phyloP scores from a whole-genome alignment of 164 flowering plant genomes.

The Akebia trifoliata region DNA sequence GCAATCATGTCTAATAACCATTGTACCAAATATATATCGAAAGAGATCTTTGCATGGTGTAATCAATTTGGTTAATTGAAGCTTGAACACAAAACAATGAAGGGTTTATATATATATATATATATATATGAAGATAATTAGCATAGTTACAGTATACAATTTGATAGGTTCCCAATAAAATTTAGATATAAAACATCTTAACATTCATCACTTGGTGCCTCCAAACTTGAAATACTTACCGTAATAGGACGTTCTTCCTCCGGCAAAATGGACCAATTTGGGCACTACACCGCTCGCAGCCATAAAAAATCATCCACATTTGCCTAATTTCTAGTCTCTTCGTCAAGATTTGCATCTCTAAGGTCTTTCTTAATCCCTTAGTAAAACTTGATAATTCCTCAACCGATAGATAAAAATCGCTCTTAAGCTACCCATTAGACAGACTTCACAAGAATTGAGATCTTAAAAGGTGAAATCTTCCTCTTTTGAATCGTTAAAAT shows the following conservation, averaged over 20 bases:
- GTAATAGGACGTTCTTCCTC: constrained; percentile 48
- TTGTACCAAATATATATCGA: too few relatives aligned
- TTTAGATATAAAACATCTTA: neutral
- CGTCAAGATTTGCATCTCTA: constrained; percentile 50
- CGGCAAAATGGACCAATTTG: constrained; percentile 82
- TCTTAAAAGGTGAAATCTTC: constrained; percentile 74
- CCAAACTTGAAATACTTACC: constrained; percentile 27
- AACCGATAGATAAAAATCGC: constrained; percentile 59
- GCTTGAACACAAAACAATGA: too few relatives aligned
- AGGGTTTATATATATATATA: too few relatives aligned
- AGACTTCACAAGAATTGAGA: constrained; percentile 66
- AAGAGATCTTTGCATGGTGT: too few relatives aligned
- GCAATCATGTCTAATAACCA: too few relatives aligned
- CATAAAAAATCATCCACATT: constrained; percentile 92
- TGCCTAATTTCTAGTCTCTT: constrained; percentile 80
- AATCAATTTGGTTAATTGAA: too few relatives aligned
- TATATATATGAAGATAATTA: too few relatives aligned
- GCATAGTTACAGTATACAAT: neutral
- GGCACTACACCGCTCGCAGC: constrained; percentile 82
- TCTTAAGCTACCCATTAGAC: constrained; percentile 52
- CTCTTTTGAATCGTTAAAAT: constrained; percentile 33
- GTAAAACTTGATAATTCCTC: constrained; percentile 57
- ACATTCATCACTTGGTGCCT: constrained; percentile 3
- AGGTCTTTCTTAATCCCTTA: constrained; percentile 68
- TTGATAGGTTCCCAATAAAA: neutral